A percentile compares a stretch with the other conserved stretches of the same genome.
Conservation (phyloP, 2,329 filamentous ascomycete species). For the Alternaria sp. region DNA sequence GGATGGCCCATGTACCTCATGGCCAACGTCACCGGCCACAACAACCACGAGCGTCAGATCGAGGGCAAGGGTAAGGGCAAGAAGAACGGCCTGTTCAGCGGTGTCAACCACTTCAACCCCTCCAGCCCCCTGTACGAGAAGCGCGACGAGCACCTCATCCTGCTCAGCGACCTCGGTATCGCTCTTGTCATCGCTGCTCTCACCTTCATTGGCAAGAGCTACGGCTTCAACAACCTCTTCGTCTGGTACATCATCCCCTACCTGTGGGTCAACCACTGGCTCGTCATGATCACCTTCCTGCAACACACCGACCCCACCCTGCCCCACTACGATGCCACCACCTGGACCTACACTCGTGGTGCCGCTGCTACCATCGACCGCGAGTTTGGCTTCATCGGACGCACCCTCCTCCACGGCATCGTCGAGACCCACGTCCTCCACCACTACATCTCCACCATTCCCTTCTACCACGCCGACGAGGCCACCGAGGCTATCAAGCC, state of each 20-base stretch:
- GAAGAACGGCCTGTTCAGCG: conserved; percentile 76
- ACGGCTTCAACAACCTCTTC: conserved; percentile 82
- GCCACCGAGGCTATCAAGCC: conserved; percentile 92
- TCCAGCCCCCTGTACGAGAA: conserved; percentile 88
- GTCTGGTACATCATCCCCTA: conserved; percentile 97
- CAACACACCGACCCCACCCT: conserved; percentile 96
- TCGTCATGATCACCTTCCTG: conserved; percentile 95
- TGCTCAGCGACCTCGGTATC: conserved; percentile 82
- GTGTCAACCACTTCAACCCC: conserved; percentile 96
- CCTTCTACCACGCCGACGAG: conserved; percentile 96
- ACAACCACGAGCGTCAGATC: conserved; percentile 86
- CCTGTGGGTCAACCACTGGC: conserved; percentile 98
- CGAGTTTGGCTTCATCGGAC: conserved; percentile 95
- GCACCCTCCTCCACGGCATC: conserved; percentile 90
- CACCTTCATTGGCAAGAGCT: conserved; percentile 73
- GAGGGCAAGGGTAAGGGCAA: conserved; percentile 96
- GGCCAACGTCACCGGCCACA: conserved; percentile 93
- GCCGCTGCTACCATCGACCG: conserved; percentile 96
- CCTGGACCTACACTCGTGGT: conserved; percentile 93
- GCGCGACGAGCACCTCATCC: conserved; percentile 86
- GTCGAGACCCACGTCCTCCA: conserved; percentile 98
- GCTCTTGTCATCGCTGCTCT: conserved; percentile 67
- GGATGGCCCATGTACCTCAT: conserved; percentile 94
- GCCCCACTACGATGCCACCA: conserved; percentile 84
- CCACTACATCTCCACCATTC: conserved; percentile 95